A percentile compares a stretch with the other conserved stretches of the same genome.
phyloP scores from a whole-genome alignment of 495 filamentous ascomycete species.

The Aspergillus conjunctus region DNA sequence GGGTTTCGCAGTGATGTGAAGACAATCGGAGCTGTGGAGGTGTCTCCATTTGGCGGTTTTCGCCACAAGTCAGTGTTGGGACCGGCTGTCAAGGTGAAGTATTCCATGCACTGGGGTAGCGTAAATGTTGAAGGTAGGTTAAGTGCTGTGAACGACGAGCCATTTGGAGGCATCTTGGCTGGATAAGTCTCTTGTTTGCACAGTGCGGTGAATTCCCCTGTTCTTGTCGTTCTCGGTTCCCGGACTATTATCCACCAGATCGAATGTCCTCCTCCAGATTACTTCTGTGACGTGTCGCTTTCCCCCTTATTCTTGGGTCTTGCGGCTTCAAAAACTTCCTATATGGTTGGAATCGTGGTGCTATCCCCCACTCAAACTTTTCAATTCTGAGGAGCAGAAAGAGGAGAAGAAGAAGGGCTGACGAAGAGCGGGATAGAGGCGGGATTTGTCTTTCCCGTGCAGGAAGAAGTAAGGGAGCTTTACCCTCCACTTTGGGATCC shows the following conservation, averaged over 20 bases:
- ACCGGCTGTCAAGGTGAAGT: slow-evolving; percentile 57
- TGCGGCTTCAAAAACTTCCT: neutral
- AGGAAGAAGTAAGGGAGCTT: slow-evolving; percentile 18
- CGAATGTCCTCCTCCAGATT: neutral
- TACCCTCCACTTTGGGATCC: slow-evolving; percentile 11
- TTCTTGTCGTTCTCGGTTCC: slow-evolving; percentile 14
- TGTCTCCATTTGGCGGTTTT: slow-evolving; percentile 58
- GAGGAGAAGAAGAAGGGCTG: slow-evolving; percentile 2
- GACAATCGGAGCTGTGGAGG: slow-evolving; percentile 58
- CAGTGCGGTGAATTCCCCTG: slow-evolving; percentile 1
- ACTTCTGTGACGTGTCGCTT: neutral
- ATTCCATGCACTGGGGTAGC: slow-evolving; percentile 58
- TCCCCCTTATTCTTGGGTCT: neutral
- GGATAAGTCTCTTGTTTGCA: neutral
- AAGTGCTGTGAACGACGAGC: slow-evolving; percentile 54
- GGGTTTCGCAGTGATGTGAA: slow-evolving; percentile 56
- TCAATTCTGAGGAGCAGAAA: neutral
- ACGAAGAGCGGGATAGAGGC: neutral
- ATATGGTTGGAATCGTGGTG: no score
- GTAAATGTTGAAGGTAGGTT: slow-evolving; percentile 50
- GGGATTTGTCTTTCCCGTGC: slow-evolving; percentile 2
- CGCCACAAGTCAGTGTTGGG: slow-evolving; percentile 58
- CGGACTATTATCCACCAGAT: neutral
- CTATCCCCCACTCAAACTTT: neutral
- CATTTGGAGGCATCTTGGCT: slow-evolving; percentile 50